phyloP scores from a whole-genome alignment of 257 asterid species.

The Anisodus tanguticus region DNA sequence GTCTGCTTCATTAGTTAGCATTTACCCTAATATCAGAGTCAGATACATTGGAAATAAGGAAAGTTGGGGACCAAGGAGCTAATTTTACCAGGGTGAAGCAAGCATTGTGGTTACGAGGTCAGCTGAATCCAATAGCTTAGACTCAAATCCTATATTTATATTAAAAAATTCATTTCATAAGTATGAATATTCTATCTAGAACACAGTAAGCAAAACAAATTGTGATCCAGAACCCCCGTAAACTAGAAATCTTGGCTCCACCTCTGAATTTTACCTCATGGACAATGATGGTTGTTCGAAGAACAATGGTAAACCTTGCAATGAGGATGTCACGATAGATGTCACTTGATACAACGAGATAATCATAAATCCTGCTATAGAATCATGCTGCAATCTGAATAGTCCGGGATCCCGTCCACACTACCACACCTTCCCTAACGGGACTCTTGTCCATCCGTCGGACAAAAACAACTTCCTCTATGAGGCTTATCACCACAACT shows the following conservation, averaged over 20 bases:
- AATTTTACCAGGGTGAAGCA: slow-evolving; percentile 48
- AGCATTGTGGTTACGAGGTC: too few relatives aligned
- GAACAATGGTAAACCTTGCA: slow-evolving; percentile 68
- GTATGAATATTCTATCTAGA: too few relatives aligned
- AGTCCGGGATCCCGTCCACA: slow-evolving; percentile 60
- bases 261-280: slow-evolving; percentile 33
- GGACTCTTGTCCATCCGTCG: slow-evolving; percentile 53
- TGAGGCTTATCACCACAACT: slow-evolving; percentile 69
- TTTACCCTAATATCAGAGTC: slow-evolving; percentile 59
- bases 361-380: slow-evolving; percentile 65
- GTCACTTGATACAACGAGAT: slow-evolving; percentile 77
- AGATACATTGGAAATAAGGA: slow-evolving; percentile 58
- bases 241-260: too few relatives aligned
- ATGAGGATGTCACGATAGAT: slow-evolving; percentile 58
- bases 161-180: too few relatives aligned
- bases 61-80: slow-evolving; percentile 70
- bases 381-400: slow-evolving; percentile 57
- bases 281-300: slow-evolving; percentile 79
- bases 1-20: background rate
- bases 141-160: too few relatives aligned
- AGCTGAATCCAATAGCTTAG: too few relatives aligned
- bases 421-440: slow-evolving; percentile 62
- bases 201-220: too few relatives aligned
- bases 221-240: too few relatives aligned
- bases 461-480: slow-evolving; percentile 58